Evolutionary conservation across 805 yeast species (phyloP), one percentile per base, ranked within the genome.

Genomic region (Saturnispora dispora): DNA sequence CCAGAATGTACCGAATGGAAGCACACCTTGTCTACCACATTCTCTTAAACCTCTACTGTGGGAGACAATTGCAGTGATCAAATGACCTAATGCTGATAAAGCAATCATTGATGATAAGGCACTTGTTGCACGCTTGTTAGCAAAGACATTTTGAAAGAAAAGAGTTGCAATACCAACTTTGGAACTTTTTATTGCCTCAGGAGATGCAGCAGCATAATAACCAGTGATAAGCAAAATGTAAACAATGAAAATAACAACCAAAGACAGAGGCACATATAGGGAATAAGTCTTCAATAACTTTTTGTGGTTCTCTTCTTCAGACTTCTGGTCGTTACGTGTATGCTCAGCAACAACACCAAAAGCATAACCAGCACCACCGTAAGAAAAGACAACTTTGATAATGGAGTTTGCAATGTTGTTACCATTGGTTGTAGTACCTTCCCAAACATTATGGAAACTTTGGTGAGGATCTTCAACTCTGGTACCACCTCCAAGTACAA

Each of bases 51-150:
- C 78, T 70, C 95, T 76, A 51, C 91, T 90, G 66, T 87, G 95
- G 3, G 91, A 80, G 62, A 85, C 83, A 49, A 83, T 82, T 41
- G 86, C 95, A n/a, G 89, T 78, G 67, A 86, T 64, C 44, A 87
- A 91, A 62, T 87, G 87, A 54, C 95, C 96, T 54, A 84, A 71
- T 2, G 95, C 89, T 60, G 86, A 78, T 48, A 88, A 70, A 4
- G 95, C 93, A 47, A 87, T 91, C 62, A 87, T 82, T 1, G 81
- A 89, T 10, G 89, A 79, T 9, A 87, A 76, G 4, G 90, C 93
- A 61, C 70, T 81, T 68, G 63, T 59, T 23, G 88, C 93, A 9
- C 67, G 69, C 18, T 74, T 68, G 5, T 55, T 56, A 51, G 88
- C 88, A 64, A 86, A 86, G 2, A 83, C 89, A 56, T 78, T 77